These are phyloP conservation scores for Sinapis alba DNA, from an alignment of 441 rosid species.

Conservation along the genomic window DNA sequence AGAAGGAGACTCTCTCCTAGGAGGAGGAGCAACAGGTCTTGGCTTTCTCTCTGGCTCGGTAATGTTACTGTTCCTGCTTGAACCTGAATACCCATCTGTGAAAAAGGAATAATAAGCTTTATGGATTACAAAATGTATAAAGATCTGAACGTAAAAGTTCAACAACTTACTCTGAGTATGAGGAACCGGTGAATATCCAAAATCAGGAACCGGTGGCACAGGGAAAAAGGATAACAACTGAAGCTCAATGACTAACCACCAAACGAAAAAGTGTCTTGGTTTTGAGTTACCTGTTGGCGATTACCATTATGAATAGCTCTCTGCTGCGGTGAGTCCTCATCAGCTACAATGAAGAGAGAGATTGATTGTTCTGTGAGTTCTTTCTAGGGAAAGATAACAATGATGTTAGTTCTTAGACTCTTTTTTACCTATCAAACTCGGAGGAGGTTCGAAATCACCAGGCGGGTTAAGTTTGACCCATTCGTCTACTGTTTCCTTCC, in stretches of 20 bases:
- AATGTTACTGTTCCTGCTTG: slow-evolving; percentile 65
- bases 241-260: slow-evolving; percentile 8
- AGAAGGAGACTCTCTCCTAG: slow-evolving; percentile 58
- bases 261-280: background rate
- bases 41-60: slow-evolving; percentile 72
- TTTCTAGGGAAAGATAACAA: background rate
- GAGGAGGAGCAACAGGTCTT: slow-evolving; percentile 48
- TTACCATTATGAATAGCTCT: slow-evolving; percentile 62
- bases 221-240: background rate
- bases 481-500: slow-evolving; percentile 94
- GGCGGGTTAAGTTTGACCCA: slow-evolving; percentile 92
- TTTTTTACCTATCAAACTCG: slow-evolving; percentile 69
- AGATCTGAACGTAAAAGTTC: slow-evolving; percentile 5
- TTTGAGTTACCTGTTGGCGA: slow-evolving; percentile 72
- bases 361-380: background rate
- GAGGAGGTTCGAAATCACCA: slow-evolving; percentile 72
- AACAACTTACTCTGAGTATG: slow-evolving; percentile 34
- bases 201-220: slow-evolving; percentile 41
- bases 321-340: slow-evolving; percentile 88
- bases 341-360: slow-evolving; percentile 50
- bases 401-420: slow-evolving; percentile 16
- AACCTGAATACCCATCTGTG: slow-evolving; percentile 80
- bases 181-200: slow-evolving; percentile 42
- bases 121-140: slow-evolving; percentile 22
- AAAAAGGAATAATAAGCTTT: slow-evolving; percentile 19